Conservation (phyloP, 306 rosid species). For the Pueraria montana region DNA sequence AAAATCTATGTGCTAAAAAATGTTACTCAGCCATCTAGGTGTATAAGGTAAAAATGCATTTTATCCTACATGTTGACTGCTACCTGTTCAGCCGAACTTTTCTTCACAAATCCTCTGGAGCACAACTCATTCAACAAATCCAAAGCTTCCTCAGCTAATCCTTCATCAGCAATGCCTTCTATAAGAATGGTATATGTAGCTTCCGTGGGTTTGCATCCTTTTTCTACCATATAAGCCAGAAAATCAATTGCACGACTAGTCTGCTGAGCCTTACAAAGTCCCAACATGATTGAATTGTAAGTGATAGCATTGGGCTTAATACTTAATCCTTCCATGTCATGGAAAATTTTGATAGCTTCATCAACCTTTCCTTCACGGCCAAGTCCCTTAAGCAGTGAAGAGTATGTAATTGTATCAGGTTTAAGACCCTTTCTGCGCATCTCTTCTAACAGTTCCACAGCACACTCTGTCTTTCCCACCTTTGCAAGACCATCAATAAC, state of each 20-base stretch:
- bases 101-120: constrained; percentile 81
- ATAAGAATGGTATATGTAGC: constrained; percentile 88
- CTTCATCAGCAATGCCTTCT: constrained; percentile 92
- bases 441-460: constrained; percentile 78
- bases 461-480: constrained; percentile 76
- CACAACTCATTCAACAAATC: constrained; percentile 73
- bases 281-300: constrained; percentile 82
- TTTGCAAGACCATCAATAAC: constrained; percentile 93
- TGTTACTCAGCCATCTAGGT: constrained; percentile 2
- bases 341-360: constrained; percentile 71
- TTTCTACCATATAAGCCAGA: constrained; percentile 73
- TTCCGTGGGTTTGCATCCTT: constrained; percentile 91
- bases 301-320: constrained; percentile 68
- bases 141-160: constrained; percentile 87
- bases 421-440: constrained; percentile 80
- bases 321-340: constrained; percentile 71
- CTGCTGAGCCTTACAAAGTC: constrained; percentile 83
- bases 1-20: constrained; percentile 39
- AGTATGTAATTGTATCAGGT: constrained; percentile 87
- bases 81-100: constrained; percentile 80
- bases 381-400: constrained; percentile 85
- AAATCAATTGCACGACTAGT: constrained; percentile 87
- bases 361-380: constrained; percentile 86
- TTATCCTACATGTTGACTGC: constrained; percentile 63
- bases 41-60: constrained; percentile 14